Evolutionary conservation across 2,329 filamentous ascomycete species (phyloP).

Genomic region (Berkeleyomyces basicola): DNA sequence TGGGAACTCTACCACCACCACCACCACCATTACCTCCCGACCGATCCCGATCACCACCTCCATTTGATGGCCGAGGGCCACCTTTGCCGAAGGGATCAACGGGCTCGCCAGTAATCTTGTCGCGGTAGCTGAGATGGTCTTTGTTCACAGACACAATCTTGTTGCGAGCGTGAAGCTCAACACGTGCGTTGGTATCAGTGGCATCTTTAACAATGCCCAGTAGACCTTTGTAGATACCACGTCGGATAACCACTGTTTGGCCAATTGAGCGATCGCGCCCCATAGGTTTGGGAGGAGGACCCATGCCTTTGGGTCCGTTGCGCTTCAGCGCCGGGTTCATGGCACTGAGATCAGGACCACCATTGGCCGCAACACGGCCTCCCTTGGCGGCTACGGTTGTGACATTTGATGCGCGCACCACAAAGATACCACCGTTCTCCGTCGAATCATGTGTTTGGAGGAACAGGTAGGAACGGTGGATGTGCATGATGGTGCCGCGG

Average conservation of each 20-base stretch:
- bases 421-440: constrained; percentile 81
- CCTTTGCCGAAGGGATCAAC: constrained; percentile 49
- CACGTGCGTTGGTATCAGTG: constrained; percentile 67
- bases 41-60: constrained; percentile 28
- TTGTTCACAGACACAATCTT: constrained; percentile 79
- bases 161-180: constrained; percentile 87
- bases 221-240: constrained; percentile 80
- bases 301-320: constrained; percentile 33
- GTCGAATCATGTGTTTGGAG: constrained; percentile 67
- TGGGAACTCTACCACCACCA: constrained; percentile 28
- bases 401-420: constrained; percentile 70
- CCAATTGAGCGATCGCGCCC: constrained; percentile 72
- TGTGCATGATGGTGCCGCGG: constrained; percentile 79
- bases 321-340: constrained; percentile 86
- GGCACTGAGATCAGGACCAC: constrained; percentile 64
- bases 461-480: constrained; percentile 85
- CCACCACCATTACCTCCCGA: constrained; percentile 29
- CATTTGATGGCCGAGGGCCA: constrained; percentile 21
- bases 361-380: constrained; percentile 46
- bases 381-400: constrained; percentile 89
- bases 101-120: constrained; percentile 62
- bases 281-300: constrained; percentile 59
- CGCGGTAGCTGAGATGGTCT: constrained; percentile 67
- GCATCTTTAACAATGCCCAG: constrained; percentile 93
- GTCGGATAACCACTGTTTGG: constrained; percentile 77